Conservation (phyloP, 345 rosid species). For the Toxicodendron radicans region DNA sequence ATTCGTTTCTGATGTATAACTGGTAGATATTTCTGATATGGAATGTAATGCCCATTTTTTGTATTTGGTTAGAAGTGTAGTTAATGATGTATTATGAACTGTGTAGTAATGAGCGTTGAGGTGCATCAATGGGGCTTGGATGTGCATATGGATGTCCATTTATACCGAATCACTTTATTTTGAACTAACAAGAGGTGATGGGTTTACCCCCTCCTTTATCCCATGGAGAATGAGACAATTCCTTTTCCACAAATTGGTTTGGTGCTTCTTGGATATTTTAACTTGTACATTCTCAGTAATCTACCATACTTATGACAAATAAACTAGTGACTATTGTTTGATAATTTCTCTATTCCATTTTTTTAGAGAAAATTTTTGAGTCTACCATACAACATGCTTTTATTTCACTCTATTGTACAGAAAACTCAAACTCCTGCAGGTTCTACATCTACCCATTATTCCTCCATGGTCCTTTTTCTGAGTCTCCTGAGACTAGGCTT, state of each 20-base stretch:
- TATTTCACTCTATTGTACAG: background rate
- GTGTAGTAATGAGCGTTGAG: background rate
- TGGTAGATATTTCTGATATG: slow-evolving; percentile 3
- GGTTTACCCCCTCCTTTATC: background rate
- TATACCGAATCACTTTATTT: background rate
- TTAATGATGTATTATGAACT: background rate
- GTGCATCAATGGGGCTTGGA: background rate
- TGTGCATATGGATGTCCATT: background rate
- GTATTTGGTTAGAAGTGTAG: background rate
- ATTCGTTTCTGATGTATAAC: background rate
- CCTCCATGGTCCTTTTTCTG: background rate
- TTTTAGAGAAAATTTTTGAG: background rate
- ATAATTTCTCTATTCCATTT: background rate
- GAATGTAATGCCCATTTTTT: background rate
- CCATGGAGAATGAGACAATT: background rate
- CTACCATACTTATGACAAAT: background rate
- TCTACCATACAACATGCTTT: background rate
- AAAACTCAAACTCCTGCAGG: background rate
- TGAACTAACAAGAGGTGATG: background rate
- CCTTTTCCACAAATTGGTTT: background rate
- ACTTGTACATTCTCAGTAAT: background rate
- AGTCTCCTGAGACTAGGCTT: background rate
- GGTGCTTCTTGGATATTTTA: background rate
- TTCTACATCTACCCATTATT: slow-evolving; percentile 3
- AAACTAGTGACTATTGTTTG: background rate